phyloP scores from a whole-genome alignment of 176 grass and related monocot genomes.

The Lolium perenne region DNA sequence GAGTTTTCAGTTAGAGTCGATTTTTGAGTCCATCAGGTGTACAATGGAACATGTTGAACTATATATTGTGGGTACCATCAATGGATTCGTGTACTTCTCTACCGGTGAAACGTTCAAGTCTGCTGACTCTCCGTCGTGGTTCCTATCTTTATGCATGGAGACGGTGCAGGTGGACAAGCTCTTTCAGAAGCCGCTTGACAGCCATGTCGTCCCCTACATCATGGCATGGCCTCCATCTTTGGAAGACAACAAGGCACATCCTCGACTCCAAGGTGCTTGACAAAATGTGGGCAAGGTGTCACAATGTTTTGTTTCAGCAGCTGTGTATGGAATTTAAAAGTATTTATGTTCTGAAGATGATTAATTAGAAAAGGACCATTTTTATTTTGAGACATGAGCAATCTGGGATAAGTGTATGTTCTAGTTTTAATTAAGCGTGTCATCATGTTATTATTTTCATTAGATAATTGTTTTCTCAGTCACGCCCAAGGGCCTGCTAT shows the following conservation, averaged over 20 bases:
- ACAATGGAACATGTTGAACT: neutral
- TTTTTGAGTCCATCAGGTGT: neutral
- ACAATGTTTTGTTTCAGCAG: neutral
- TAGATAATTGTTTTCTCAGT: neutral
- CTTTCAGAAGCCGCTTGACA: constrained; percentile 6
- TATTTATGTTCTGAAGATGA: constrained; percentile 24
- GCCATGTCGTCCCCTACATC: constrained; percentile 8
- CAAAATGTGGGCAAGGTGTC: neutral
- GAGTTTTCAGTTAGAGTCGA: neutral
- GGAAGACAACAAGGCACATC: neutral
- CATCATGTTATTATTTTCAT: constrained; percentile 6
- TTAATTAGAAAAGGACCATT: neutral
- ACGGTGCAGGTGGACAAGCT: neutral
- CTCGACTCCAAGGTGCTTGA: constrained; percentile 9
- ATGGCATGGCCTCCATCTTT: constrained; percentile 21
- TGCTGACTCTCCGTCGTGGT: neutral
- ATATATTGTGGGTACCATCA: neutral
- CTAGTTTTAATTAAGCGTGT: neutral
- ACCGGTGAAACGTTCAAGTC: neutral
- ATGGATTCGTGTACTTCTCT: constrained; percentile 32
- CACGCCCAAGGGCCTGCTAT: neutral
- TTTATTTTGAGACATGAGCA: constrained; percentile 15
- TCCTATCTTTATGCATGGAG: constrained; percentile 28
- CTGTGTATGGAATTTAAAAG: neutral
- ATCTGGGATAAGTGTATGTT: neutral